Base-by-base conservation (phyloP, 1,284 basidiomycete genomes). In the Trichosporon inkin region DNA sequence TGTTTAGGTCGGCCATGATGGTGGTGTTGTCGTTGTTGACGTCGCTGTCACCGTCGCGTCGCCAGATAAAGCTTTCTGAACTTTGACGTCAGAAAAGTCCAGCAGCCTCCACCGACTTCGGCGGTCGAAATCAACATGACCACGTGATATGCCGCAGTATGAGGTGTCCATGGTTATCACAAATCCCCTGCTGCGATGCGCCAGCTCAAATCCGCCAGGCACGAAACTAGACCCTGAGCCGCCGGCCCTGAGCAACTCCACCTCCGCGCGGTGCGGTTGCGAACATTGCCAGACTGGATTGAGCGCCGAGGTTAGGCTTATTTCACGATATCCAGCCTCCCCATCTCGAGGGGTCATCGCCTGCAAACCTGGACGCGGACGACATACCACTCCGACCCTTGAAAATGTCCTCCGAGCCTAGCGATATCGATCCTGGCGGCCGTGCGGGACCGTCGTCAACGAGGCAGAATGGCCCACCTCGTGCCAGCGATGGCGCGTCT, bases 1-100 rank as follows among this genome's bases (percentile, higher is more conserved):
- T 40, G 59, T 66, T 66, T 16, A 66, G 61, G 62, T 66, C 64
- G 37, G 64, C 41, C 64, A 63, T 62, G 28, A 47, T 62, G 44
- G 22, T 49, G 11, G 14, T 28, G 44, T 35, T 34, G 40, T 58
- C 20, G 40, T 53, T 55, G 51, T 24, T 37, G 10, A 54, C 19
- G 5, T 16, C 14, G 24, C 11, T n/a, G 22, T 20, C 16, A 13
- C 19, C 16, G 40, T 3, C 20, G 16, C 24, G 44, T 16, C 28
- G 16, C 22, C 28, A 49, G 28, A 49, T 49, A 49, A 49, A 49
- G 22, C 44, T 49, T 49, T 49, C 17, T 24, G 38, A 32, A 32
- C 44, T 24, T 49, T 14, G 14, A 6, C 24, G 14, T 49, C 14
- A 22, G 44, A 28, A 22, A 22, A 49, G 44, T 22, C 44, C 28